phyloP scores from a whole-genome alignment of 345 rosid genomes.

The Tarenaya hassleriana region DNA sequence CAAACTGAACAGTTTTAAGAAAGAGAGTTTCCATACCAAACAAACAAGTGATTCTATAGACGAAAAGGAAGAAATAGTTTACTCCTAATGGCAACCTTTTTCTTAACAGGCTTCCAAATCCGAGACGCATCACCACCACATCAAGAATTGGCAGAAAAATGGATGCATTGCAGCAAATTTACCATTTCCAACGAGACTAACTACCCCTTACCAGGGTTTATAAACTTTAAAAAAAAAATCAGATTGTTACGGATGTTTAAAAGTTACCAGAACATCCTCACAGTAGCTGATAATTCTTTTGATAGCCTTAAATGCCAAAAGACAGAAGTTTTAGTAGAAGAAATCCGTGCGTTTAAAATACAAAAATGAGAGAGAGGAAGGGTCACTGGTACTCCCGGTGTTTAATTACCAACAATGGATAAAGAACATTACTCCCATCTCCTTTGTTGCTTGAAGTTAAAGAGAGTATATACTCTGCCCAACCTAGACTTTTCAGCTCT shows the following conservation, averaged over 20 bases:
- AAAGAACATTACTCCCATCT: slow-evolving; percentile 41
- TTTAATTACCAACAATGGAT: slow-evolving; percentile 48
- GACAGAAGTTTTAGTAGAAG: slow-evolving; percentile 48
- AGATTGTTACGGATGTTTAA: slow-evolving; percentile 32
- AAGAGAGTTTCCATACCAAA: slow-evolving; percentile 16
- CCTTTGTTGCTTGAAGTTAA: slow-evolving; percentile 51
- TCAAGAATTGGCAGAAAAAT: slow-evolving; percentile 88
- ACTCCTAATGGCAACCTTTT: slow-evolving; percentile 77
- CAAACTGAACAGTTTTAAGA: slow-evolving; percentile 19
- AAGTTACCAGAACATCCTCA: slow-evolving; percentile 80
- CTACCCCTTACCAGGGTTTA: slow-evolving; percentile 98
- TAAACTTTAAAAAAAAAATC: slow-evolving; percentile 34
- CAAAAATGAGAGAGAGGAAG: slow-evolving; percentile 42
- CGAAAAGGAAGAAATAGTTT: slow-evolving; percentile 37
- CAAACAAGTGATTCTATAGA: slow-evolving; percentile 30
- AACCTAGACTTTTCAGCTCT: slow-evolving; percentile 45
- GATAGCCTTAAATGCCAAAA: slow-evolving; percentile 70
- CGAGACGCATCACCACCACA: slow-evolving; percentile 88
- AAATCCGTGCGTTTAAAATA: slow-evolving; percentile 37
- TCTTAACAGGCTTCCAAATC: slow-evolving; percentile 69
- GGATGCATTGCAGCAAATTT: slow-evolving; percentile 61
- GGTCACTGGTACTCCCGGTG: slow-evolving; percentile 54
- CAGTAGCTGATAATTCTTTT: slow-evolving; percentile 67
- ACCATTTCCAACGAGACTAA: slow-evolving; percentile 58
- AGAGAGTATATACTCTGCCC: slow-evolving; percentile 47